Evolutionary conservation across 148 eudicot species (phyloP), one percentile per base, ranked within the genome.

Genomic region (Spergularia bocconei): DNA sequence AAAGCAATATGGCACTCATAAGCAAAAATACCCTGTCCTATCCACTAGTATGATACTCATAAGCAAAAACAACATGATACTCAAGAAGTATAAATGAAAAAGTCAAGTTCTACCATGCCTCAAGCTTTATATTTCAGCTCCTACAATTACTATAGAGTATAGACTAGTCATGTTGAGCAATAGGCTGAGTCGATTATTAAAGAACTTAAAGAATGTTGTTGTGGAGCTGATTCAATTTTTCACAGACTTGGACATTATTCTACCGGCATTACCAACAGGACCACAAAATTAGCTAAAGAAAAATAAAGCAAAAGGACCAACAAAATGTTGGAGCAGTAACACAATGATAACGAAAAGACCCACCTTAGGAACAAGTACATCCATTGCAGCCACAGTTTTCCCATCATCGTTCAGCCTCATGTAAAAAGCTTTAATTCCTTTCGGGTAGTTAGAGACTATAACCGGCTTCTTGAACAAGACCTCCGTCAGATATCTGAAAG

Each of bases 361-460:
- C 71, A 92, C 99, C 99, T 92, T 95, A 4, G 99, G 99, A 14
- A 95, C 97, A 71, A 95, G 97, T 72, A 95, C 97, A 88, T 95
- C 99, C 99, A 95, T 95, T 21, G 97, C 97, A 85, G 99, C 97
- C 71, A 95, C 99, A 11, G 99, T 95, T 80, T 89, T 92, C 19
- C 88, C 85, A 80, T 95, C 99, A 60, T 88, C 86, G 55, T 95
- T 95, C 77, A 90, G 87, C 88, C 90, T 92, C 99, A 95, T 95
- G 81, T 92, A 95, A 80, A 95, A 95, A 19, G 97, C 97, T 85
- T 95, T 95, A 44, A 95, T 92, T 12, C 80, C 96, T 87, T 95
- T 95, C 5, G 99, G 99, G 82, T 95, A 95, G 85, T 95, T 89
- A 62, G 86, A 95, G 69, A 95, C 96, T 70, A 95, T 95, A 23